phyloP scores from a whole-genome alignment of 1,284 basidiomycete species.

The Blastosporella zonata region DNA sequence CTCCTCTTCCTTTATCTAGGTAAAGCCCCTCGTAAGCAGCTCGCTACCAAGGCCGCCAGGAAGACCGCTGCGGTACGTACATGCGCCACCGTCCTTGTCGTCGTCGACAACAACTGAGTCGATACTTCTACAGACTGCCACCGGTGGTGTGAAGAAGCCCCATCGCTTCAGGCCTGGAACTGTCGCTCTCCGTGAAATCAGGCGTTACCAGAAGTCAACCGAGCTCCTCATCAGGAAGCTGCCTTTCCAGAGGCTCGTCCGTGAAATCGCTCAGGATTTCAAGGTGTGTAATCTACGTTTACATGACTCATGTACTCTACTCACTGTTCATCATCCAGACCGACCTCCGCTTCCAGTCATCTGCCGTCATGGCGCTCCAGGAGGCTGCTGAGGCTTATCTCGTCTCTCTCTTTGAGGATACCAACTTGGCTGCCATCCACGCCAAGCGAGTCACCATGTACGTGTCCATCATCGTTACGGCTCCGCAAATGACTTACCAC shows the following conservation, averaged over 20 bases:
- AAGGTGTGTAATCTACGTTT: slow-evolving; percentile 56
- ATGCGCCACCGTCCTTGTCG: slow-evolving; percentile 24
- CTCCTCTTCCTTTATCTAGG: slow-evolving; percentile 38
- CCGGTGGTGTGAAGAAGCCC: slow-evolving; percentile 97
- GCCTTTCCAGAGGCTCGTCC: slow-evolving; percentile 92
- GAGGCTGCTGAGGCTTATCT: slow-evolving; percentile 97
- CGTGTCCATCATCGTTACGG: slow-evolving; percentile 21
- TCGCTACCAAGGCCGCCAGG: slow-evolving; percentile 88
- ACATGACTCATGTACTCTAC: neutral
- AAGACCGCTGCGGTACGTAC: slow-evolving; percentile 72
- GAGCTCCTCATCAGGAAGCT: slow-evolving; percentile 96
- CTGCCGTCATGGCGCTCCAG: slow-evolving; percentile 93
- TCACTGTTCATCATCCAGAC: slow-evolving; percentile 44
- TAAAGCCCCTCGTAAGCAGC: slow-evolving; percentile 86
- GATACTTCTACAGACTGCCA: slow-evolving; percentile 52
- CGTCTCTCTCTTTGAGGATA: slow-evolving; percentile 92
- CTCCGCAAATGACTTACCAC: slow-evolving; percentile 16
- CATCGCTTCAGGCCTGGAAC: slow-evolving; percentile 98
- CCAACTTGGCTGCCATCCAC: slow-evolving; percentile 91
- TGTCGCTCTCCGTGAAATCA: slow-evolving; percentile 96
- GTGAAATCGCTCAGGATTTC: slow-evolving; percentile 97
- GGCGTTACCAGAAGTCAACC: slow-evolving; percentile 96
- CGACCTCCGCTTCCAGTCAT: slow-evolving; percentile 96
- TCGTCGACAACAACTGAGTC: slow-evolving; percentile 24
- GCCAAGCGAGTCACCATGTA: slow-evolving; percentile 88